A percentile compares a stretch with the other conserved stretches of the same genome.
Conservation (phyloP, 352 stramenopile species). For the Elongisporangium undulatum region DNA sequence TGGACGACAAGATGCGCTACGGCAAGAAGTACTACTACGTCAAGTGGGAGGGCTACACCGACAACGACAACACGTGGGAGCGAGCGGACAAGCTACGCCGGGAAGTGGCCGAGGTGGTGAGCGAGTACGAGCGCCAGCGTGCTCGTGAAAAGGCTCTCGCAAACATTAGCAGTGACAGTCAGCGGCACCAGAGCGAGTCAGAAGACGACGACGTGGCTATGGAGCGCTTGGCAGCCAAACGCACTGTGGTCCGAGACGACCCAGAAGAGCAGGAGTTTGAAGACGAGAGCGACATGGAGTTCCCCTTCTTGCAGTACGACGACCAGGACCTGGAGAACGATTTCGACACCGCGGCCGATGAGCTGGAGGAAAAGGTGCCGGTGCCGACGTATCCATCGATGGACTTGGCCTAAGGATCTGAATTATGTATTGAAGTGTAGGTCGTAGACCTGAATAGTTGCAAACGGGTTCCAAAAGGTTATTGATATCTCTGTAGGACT, state of each 20-base stretch:
- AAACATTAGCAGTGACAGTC: background rate
- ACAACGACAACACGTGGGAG: conserved; percentile 68
- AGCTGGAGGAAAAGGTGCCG: background rate
- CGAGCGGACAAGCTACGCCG: conserved; percentile 32
- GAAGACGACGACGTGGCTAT: background rate
- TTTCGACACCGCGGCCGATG: background rate
- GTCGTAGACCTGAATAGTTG: no score
- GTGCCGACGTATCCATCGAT: background rate
- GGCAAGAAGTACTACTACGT: conserved; percentile 56
- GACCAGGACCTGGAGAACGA: background rate
- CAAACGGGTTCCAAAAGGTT: background rate
- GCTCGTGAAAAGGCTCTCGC: background rate
- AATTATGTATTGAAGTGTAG: no score
- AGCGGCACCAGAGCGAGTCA: background rate
- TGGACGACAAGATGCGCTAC: conserved; percentile 33
- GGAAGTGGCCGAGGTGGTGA: conserved; percentile 48
- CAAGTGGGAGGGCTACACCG: conserved; percentile 64
- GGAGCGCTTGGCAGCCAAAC: background rate
- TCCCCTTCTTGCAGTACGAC: background rate
- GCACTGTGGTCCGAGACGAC: no score
- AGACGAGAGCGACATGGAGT: background rate
- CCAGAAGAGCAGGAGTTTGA: background rate
- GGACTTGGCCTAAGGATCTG: no score
- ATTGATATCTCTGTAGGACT: background rate
- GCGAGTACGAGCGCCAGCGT: conserved; percentile 44